Conservation (phyloP, 768 basidiomycete genomes). For the Hygrocybe coccinea region DNA sequence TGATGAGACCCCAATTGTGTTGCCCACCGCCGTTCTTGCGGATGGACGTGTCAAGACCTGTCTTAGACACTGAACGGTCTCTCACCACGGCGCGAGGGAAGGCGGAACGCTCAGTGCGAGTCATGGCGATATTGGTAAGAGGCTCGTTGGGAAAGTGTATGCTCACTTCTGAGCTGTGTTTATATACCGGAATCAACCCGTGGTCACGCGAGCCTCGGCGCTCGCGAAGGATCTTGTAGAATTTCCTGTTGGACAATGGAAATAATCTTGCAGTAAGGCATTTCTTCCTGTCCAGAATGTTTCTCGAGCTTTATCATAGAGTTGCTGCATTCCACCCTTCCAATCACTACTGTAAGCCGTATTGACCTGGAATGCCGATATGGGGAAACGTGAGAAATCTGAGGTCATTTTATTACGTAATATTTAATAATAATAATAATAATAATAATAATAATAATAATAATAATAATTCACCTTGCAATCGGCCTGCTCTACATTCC, state of each 20-base stretch:
- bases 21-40: slow-evolving; percentile 78
- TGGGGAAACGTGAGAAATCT: not conserved
- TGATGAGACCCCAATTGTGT: slow-evolving; percentile 81
- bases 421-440: too few species aligned
- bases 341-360: too few species aligned
- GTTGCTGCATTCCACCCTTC: too few species aligned
- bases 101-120: slow-evolving; percentile 70
- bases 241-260: too few species aligned
- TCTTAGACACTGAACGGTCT: slow-evolving; percentile 77
- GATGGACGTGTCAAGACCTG: slow-evolving; percentile 64
- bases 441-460: too few species aligned
- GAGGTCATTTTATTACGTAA: too few species aligned
- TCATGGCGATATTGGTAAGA: slow-evolving; percentile 45
- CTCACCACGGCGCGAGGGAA: slow-evolving; percentile 67
- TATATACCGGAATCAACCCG: not conserved
- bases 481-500: not conserved
- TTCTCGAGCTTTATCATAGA: not conserved
- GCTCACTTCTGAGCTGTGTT: not conserved
- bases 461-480: too few species aligned
- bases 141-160: not conserved
- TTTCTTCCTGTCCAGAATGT: not conserved
- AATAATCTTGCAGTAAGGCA: too few species aligned
- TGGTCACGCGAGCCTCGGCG: not conserved
- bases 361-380: too few species aligned
- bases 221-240: too few species aligned